Base-by-base conservation (phyloP, 1,139 yeast genomes). In the Geotrichum carabidarum region DNA sequence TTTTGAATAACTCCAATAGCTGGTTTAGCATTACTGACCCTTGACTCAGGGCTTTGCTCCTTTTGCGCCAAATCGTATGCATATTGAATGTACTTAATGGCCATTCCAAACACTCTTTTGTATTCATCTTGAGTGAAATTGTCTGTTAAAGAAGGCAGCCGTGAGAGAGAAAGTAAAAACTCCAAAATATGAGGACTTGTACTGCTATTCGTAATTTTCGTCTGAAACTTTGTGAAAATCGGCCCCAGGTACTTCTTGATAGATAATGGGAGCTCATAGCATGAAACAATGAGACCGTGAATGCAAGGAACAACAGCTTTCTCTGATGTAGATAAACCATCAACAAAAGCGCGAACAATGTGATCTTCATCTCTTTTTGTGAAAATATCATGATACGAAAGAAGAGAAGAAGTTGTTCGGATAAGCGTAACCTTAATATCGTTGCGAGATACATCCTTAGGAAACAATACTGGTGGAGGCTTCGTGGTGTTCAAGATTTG, bases 61-160 rank as follows among this genome's bases (percentile, higher is more conserved):
- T 65, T 60, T 41, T 58, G 58, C 30, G 62, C 60, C 52, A 76
- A 68, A 62, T 86, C 89, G 54, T 78, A 76, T 1, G 90, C 81
- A 64, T 82, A 84, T 64, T 86, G 88, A 56, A 88, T 84, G 63
- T 83, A 85, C 62, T 84, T 84, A 71, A 88, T 86, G 0, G 91
- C 86, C 66, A 88, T 86, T 0, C 88, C 96, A 72, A 88, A 86
- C 0, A 89, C 88, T 50, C 91, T 75, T 62, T 83, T 84, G 65
- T 79, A 85, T 63, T 89, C 96, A 53, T 86, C 95, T 42, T 78
- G 77, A 2, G 88, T 85, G 65, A 88, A 84, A 62, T 84, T 84
- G 1, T 86, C 78, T 0, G 87, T 83, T 53, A 88, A 71, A 1
- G 80, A 71, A 0, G 94, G 93, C 44, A 86, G 75, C 53, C 84